phyloP scores from a whole-genome alignment of 495 filamentous ascomycete genomes.

The Aspergillus wentii region DNA sequence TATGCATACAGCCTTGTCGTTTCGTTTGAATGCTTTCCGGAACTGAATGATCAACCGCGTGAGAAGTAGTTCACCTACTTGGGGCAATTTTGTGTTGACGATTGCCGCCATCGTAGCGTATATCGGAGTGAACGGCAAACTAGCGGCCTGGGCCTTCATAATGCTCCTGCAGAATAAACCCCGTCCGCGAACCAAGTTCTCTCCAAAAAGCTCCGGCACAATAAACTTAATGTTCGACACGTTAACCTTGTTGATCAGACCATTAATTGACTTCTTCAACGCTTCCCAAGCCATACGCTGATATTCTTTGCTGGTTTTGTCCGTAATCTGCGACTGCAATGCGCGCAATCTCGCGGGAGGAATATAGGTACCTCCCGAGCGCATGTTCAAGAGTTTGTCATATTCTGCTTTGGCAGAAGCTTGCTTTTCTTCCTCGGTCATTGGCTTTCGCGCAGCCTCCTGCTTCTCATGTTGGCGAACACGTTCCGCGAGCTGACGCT shows the following conservation, averaged over 20 bases:
- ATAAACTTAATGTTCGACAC: conserved; percentile 96
- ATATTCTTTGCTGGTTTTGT: conserved; percentile 93
- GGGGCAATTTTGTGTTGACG: conserved; percentile 93
- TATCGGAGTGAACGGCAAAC: conserved; percentile 91
- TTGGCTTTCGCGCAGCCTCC: conserved; percentile 48
- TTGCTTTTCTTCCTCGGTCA: conserved; percentile 80
- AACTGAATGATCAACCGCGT: conserved; percentile 88
- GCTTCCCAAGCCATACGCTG: conserved; percentile 99
- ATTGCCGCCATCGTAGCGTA: conserved; percentile 94
- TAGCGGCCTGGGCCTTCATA: conserved; percentile 97
- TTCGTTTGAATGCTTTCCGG: conserved; percentile 90
- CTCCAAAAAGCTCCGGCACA: conserved; percentile 88
- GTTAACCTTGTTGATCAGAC: conserved; percentile 98
- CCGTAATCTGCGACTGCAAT: conserved; percentile 92
- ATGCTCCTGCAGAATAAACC: conserved; percentile 92
- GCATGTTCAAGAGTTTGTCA: conserved; percentile 81
- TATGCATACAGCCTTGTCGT: conserved; percentile 92
- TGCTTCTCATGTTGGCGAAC: conserved; percentile 50
- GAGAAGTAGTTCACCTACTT: conserved; percentile 86
- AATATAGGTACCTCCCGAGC: conserved; percentile 93
- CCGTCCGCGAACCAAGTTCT: conserved; percentile 87
- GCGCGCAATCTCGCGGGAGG: conserved; percentile 87
- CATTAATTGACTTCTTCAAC: conserved; percentile 97
- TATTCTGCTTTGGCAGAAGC: conserved; percentile 83
- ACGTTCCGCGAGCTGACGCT: conserved; percentile 58